Evolutionary conservation across 768 basidiomycete species (phyloP).

Genomic region (Asterophora lycoperdoides): DNA sequence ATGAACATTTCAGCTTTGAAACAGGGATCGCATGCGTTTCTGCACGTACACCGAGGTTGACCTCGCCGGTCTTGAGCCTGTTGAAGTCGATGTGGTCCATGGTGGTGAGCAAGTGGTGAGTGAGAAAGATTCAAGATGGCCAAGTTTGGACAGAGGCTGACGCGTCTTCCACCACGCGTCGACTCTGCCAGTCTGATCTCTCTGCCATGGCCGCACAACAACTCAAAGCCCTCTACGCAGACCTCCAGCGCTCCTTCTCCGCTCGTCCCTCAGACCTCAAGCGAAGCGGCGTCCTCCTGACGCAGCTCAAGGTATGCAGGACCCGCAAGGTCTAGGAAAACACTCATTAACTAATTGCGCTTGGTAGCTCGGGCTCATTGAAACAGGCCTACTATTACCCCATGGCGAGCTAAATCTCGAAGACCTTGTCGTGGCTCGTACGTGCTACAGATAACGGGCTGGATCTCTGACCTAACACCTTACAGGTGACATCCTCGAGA

Average conservation of each 20-base stretch:
- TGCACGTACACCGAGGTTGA: constrained; percentile 86
- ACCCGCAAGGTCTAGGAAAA: not conserved
- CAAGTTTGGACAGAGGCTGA: constrained; percentile 20
- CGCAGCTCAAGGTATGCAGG: constrained; percentile 68
- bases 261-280: constrained; percentile 64
- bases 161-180: constrained; percentile 34
- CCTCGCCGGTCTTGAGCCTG: constrained; percentile 89
- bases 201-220: constrained; percentile 46
- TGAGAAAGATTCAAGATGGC: constrained; percentile 9
- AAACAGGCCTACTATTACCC: constrained; percentile 76
- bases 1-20: not conserved
- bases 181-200: constrained; percentile 14
- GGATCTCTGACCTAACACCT: not conserved
- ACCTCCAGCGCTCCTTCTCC: constrained; percentile 64
- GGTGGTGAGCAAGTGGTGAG: constrained; percentile 23
- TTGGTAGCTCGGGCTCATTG: constrained; percentile 66
- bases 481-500: constrained; percentile 89
- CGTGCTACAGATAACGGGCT: not conserved
- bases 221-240: constrained; percentile 57
- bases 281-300: constrained; percentile 57
- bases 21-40: constrained; percentile 2
- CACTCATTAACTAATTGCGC: constrained; percentile 3
- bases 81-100: constrained; percentile 77
- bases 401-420: constrained; percentile 54
- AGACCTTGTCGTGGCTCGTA: constrained; percentile 74